These are phyloP conservation scores for Polymyxa betae DNA, from an alignment of 208 protist genomes.

Conservation along the genomic window DNA sequence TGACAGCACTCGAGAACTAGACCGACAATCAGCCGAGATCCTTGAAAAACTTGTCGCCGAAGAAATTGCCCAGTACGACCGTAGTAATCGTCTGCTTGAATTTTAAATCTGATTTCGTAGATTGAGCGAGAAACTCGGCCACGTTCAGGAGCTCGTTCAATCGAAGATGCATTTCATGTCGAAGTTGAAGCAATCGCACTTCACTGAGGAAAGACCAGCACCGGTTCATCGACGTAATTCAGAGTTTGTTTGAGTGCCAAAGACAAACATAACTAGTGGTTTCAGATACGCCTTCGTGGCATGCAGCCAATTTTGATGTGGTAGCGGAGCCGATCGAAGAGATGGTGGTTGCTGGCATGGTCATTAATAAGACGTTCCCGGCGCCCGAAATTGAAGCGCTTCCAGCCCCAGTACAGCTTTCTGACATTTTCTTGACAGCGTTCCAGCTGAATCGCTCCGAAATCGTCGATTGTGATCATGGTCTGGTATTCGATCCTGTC, in stretches of 20 bases:
- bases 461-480: neutral
- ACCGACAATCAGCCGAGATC: neutral
- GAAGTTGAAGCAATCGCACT: neutral
- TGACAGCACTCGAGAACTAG: neutral
- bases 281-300: neutral
- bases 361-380: constrained; percentile 1
- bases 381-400: neutral
- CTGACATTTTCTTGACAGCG: neutral
- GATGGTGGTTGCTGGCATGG: neutral
- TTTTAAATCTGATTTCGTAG: neutral
- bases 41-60: neutral
- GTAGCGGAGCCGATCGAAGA: neutral
- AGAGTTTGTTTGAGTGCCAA: neutral
- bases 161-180: neutral
- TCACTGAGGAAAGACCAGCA: neutral
- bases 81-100: neutral
- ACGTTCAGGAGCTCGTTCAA: neutral
- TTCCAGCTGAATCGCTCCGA: neutral
- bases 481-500: neutral
- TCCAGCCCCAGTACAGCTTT: neutral
- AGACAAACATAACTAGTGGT: too few species aligned
- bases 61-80: neutral
- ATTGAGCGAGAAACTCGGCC: neutral
- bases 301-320: neutral
- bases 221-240: neutral